phyloP scores from a whole-genome alignment of 2,329 filamentous ascomycete genomes.

The Arthrinium phaeospermum region DNA sequence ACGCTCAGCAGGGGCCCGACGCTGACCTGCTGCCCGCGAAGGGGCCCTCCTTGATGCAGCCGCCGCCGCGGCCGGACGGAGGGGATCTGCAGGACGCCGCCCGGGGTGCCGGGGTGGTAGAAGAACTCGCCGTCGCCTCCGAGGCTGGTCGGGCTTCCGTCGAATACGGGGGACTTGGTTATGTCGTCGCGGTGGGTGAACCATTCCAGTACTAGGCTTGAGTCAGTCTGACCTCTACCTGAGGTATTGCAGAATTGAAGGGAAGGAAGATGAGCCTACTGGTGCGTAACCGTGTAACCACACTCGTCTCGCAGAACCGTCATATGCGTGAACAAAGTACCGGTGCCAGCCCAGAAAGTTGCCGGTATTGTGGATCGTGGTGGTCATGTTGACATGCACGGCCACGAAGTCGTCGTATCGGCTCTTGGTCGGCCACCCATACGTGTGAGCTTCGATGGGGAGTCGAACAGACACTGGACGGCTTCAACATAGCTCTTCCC shows the following conservation, averaged over 20 bases:
- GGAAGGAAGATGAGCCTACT: constrained; percentile 18
- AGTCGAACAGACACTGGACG: constrained; percentile 43
- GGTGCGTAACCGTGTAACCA: constrained; percentile 24
- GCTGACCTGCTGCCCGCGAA: constrained; percentile 36
- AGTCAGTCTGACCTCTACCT: not conserved
- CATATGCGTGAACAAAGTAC: constrained; percentile 27
- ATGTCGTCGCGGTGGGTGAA: constrained; percentile 35
- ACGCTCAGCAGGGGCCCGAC: constrained; percentile 36
- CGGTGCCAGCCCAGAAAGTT: constrained; percentile 26
- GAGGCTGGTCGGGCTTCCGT: constrained; percentile 46
- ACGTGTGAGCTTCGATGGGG: constrained; percentile 34
- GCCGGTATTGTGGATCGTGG: constrained; percentile 41
- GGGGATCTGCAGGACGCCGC: constrained; percentile 33
- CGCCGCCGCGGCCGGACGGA: constrained; percentile 43
- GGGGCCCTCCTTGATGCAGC: constrained; percentile 42
- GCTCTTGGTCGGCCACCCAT: constrained; percentile 41
- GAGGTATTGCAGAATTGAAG: not conserved
- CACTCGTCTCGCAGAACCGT: constrained; percentile 23
- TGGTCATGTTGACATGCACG: constrained; percentile 48
- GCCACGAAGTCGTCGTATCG: constrained; percentile 53
- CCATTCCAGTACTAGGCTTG: constrained; percentile 46
- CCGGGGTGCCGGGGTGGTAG: constrained; percentile 31
- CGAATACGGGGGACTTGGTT: constrained; percentile 44
- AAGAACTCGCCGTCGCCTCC: constrained; percentile 45
- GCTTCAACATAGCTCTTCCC: constrained; percentile 43